phyloP scores from a whole-genome alignment of 306 rosid genomes.

The Prunus davidiana region DNA sequence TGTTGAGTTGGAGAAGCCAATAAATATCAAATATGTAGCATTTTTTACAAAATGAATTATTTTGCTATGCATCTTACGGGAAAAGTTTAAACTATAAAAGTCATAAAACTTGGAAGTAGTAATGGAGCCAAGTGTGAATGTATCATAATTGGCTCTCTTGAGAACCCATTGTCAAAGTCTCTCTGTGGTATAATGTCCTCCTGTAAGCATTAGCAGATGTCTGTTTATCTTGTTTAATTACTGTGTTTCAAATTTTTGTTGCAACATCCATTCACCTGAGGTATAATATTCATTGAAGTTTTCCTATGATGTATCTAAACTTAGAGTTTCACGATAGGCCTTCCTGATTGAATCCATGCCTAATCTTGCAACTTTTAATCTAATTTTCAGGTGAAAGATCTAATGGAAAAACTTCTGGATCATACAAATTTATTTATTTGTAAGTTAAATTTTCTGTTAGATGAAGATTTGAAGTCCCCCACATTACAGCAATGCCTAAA shows the following conservation, averaged over 20 bases:
- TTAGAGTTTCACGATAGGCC: not conserved
- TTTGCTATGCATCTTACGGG: not conserved
- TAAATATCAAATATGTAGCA: conserved; percentile 12
- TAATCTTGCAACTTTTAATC: conserved; percentile 8
- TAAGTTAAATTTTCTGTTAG: conserved; percentile 38
- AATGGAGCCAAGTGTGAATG: not conserved
- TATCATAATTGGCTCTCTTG: not conserved
- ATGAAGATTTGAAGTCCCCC: conserved; percentile 13
- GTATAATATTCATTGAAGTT: not conserved
- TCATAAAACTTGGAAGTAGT: not conserved
- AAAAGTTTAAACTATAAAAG: not conserved
- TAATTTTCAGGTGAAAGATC: conserved; percentile 57
- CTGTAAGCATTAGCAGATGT: not conserved
- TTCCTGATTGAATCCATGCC: not conserved
- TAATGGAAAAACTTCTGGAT: conserved; percentile 62
- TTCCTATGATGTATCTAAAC: not conserved
- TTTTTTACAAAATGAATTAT: not conserved
- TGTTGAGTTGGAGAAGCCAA: not conserved
- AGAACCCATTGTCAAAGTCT: not conserved
- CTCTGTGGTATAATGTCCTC: not conserved
- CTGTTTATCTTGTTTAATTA: not conserved
- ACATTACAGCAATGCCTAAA: not conserved
- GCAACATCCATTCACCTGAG: not conserved
- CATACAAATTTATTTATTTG: conserved; percentile 72
- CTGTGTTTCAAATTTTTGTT: not conserved